Evolutionary conservation across 768 basidiomycete genomes (phyloP).

Genomic region (Rhodocollybia butyracea): DNA sequence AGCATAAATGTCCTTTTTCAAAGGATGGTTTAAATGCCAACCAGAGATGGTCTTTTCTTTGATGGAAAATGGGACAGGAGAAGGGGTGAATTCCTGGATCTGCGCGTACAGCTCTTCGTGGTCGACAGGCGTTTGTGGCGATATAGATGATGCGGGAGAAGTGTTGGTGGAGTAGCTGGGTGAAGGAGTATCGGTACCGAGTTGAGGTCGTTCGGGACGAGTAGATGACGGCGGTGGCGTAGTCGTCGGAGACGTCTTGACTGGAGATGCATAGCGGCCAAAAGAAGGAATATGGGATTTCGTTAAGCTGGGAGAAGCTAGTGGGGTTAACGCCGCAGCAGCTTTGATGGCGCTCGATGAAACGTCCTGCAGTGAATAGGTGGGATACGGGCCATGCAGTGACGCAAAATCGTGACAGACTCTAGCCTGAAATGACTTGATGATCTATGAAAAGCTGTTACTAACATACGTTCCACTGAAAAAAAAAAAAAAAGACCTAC

Average conservation of each 20-base stretch:
- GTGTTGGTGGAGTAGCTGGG: constrained; percentile 49
- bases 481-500: no score
- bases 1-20: constrained; percentile 64
- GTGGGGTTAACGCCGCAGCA: constrained; percentile 34
- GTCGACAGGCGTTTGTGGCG: constrained; percentile 55
- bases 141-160: constrained; percentile 59
- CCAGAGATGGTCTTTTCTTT: constrained; percentile 16
- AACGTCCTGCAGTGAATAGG: constrained; percentile 57
- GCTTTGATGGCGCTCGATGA: constrained; percentile 55
- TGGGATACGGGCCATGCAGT: constrained; percentile 54
- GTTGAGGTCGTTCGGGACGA: constrained; percentile 14
- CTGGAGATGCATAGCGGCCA: constrained; percentile 26
- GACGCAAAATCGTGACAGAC: constrained; percentile 56
- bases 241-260: constrained; percentile 7
- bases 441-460: no score
- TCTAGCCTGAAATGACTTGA: constrained; percentile 57
- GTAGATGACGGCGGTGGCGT: constrained; percentile 11
- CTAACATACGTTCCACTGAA: no score
- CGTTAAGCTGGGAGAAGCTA: constrained; percentile 32
- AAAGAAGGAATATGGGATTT: constrained; percentile 42
- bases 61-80: constrained; percentile 26
- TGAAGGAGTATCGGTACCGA: constrained; percentile 50
- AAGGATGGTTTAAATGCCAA: constrained; percentile 33
- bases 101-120: constrained; percentile 48
- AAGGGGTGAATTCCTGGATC: constrained; percentile 38